These are phyloP conservation scores for Yarrowia porcina DNA, from an alignment of 805 yeast genomes.

Conservation along the genomic window DNA sequence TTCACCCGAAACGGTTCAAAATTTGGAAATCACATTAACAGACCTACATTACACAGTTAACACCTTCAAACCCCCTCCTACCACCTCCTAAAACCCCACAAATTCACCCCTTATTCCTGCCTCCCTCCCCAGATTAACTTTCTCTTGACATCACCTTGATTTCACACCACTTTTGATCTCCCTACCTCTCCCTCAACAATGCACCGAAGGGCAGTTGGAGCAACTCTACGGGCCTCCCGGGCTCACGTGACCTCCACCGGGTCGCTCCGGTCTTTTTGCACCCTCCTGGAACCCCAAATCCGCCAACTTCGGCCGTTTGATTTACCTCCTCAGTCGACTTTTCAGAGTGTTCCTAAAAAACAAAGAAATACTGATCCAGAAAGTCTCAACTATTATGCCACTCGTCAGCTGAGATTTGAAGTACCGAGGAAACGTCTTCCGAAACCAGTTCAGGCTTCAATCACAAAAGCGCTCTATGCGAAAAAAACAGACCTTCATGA, in stretches of 20 bases:
- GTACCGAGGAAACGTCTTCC: background rate
- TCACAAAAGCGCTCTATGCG: background rate
- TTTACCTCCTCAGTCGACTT: background rate
- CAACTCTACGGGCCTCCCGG: background rate
- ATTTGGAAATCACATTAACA: background rate
- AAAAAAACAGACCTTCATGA: background rate
- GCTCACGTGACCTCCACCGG: background rate
- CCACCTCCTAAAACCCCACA: too few species aligned
- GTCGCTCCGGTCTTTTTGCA: background rate
- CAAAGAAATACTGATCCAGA: background rate
- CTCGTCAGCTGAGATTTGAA: background rate
- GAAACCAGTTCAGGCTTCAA: background rate
- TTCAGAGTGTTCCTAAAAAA: background rate
- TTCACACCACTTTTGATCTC: background rate
- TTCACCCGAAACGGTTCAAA: background rate
- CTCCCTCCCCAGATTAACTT: background rate
- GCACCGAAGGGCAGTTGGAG: background rate
- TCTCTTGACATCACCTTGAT: too few species aligned
- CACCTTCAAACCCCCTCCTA: too few species aligned
- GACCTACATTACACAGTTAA: too few species aligned
- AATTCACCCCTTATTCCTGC: too few species aligned
- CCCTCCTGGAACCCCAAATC: background rate
- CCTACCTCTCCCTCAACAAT: background rate
- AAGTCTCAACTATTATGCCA: background rate
- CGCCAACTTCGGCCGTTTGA: conserved; percentile 10